A percentile compares a stretch with the other conserved stretches of the same genome.
Evolutionary conservation across 2,329 filamentous ascomycete genomes (phyloP).

Genomic region (Rutstroemia sp.): DNA sequence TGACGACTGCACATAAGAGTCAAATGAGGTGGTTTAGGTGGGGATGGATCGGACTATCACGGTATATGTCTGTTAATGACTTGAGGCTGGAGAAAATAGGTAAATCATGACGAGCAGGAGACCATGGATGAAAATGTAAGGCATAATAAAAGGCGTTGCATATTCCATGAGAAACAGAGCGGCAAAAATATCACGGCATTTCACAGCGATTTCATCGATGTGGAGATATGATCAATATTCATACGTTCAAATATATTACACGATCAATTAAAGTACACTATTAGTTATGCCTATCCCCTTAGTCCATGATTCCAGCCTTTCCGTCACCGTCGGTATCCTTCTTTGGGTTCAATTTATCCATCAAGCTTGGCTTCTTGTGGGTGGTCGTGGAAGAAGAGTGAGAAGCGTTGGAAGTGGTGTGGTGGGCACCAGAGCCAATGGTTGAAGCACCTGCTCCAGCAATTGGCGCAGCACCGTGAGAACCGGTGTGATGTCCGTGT

Average conservation of each 20-base stretch:
- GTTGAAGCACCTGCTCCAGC: constrained; percentile 5
- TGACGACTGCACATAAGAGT: constrained; percentile 84
- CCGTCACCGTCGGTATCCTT: constrained; percentile 47
- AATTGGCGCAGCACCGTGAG: constrained; percentile 1
- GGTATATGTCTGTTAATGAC: constrained; percentile 96
- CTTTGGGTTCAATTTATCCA: constrained; percentile 48
- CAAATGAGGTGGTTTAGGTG: constrained; percentile 99
- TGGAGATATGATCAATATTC: too few species aligned
- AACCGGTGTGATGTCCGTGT: constrained; percentile 7
- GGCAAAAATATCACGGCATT: too few species aligned
- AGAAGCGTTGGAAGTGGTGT: constrained; percentile 6
- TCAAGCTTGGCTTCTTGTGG: constrained; percentile 37
- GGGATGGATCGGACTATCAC: constrained; percentile 83
- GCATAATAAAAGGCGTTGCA: too few species aligned
- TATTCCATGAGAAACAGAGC: too few species aligned
- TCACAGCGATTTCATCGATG: too few species aligned
- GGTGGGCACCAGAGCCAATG: not conserved
- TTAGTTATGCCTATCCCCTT: not conserved
- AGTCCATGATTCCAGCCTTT: constrained; percentile 43
- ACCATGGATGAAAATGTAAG: too few species aligned
- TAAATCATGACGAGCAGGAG: not conserved
- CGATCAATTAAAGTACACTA: too few species aligned
- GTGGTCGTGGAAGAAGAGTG: not conserved
- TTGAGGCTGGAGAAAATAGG: constrained; percentile 52
- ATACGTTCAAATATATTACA: too few species aligned